A percentile compares a stretch with the other conserved stretches of the same genome.
Evolutionary conservation across 768 basidiomycete species (phyloP).

Genomic region (Pisolithus sp.): DNA sequence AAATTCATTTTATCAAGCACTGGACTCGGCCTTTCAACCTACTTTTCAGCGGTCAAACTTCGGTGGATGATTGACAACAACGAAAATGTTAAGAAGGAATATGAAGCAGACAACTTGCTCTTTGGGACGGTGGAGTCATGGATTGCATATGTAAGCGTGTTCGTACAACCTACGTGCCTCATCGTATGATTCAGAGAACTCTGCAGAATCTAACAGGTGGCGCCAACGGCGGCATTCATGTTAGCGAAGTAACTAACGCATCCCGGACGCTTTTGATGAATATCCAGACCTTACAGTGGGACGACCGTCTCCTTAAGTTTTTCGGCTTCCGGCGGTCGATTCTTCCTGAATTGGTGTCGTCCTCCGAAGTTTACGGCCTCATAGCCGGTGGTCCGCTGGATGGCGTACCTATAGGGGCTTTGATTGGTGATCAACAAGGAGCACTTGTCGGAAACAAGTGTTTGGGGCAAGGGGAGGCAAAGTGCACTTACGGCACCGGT

Average conservation of each 20-base stretch:
- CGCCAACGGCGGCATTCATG: conserved; percentile 60
- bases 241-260: conserved; percentile 93
- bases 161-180: conserved; percentile 7
- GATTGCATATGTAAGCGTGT: conserved; percentile 72
- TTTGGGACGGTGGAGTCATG: conserved; percentile 98
- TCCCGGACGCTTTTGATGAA: conserved; percentile 93
- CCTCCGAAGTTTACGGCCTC: conserved; percentile 87
- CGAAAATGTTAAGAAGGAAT: conserved; percentile 67
- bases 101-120: conserved; percentile 71
- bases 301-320: conserved; percentile 74
- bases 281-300: conserved; percentile 76
- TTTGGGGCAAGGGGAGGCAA: conserved; percentile 83
- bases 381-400: conserved; percentile 59
- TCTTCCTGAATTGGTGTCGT: conserved; percentile 82
- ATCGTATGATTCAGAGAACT: background rate
- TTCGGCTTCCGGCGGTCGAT: conserved; percentile 74
- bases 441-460: conserved; percentile 97
- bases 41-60: conserved; percentile 95
- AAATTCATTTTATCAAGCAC: conserved; percentile 44
- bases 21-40: conserved; percentile 92
- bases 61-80: conserved; percentile 95
- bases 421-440: conserved; percentile 98
- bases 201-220: conserved; percentile 79
- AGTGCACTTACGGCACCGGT: conserved; percentile 97
- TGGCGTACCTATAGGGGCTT: conserved; percentile 82